Base-by-base conservation (phyloP, 1,139 yeast genomes). In the Yamadazyma diddensiae region DNA sequence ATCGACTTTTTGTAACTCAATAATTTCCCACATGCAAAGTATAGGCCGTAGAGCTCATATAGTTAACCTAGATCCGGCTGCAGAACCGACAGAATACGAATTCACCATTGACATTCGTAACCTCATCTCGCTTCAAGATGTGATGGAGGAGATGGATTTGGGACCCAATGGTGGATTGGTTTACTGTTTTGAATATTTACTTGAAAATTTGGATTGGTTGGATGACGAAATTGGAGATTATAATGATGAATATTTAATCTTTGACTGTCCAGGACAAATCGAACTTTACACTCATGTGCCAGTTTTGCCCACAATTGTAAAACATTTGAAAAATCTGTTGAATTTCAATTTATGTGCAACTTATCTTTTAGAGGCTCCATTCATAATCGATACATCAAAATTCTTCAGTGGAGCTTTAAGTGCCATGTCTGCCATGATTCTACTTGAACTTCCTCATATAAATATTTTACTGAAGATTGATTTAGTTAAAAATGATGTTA, bases 191-290 rank as follows among this genome's bases (percentile, higher is more conserved):
- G 98, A 92, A 62, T 85, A 63, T 37, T 82, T 94, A 27, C 59
- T 92, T 53, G 78, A 87, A 31, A 92, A 94, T 50, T 57, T 92
- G 40, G 99, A 94, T 62, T 92, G 98, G 99, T 63, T 92, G 26
- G 98, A 92, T 49, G 95, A 87, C 47, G 95, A 88, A 52, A 82
- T 94, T 43, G 96, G 97, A 8, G 96, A 88, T 42, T 88, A 69
- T 53, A 90, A 85, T 47, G 97, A 94, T 51, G 97, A 92, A 52
- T 92, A 87, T 50, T 66, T 92, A 44, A 87, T 92, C 22, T 87
- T 92, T 57, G 99, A 94, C 56, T 90, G 97, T 58, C 99, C 99
- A 0, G 98, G 98, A 1, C 99, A 92, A 57, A 90, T 94, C 42
- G 99, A 92, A 56, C 70, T 92, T 24, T 92, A 92, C 56, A 88